Evolutionary conservation across 768 basidiomycete genomes (phyloP).

Genomic region (Auriscalpium orientale): DNA sequence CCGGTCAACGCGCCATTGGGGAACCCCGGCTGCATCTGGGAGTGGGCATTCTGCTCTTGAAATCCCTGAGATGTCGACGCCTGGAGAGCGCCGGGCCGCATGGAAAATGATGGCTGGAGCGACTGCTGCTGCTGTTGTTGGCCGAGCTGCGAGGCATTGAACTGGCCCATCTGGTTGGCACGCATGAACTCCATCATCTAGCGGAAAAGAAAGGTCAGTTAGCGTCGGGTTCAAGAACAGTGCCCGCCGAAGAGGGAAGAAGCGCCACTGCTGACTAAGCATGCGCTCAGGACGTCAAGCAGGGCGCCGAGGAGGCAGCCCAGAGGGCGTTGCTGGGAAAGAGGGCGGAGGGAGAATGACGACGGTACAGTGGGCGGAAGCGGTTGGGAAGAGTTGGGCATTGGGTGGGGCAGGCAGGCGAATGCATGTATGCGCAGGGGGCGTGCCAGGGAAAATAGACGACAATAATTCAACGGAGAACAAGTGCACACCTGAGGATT

Average conservation of each 20-base stretch:
- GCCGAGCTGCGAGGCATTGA: not conserved
- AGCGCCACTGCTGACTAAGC: constrained; percentile 3
- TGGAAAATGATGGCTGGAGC: not conserved
- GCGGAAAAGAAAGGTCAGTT: not conserved
- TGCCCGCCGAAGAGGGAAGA: not conserved
- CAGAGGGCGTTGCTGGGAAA: not conserved
- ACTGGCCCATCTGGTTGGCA: not conserved
- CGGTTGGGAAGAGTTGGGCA: not conserved
- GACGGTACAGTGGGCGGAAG: not conserved
- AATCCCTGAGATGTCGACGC: constrained; percentile 1
- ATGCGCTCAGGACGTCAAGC: not conserved
- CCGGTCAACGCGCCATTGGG: not conserved
- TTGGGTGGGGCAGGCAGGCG: not conserved
- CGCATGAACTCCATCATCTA: not conserved
- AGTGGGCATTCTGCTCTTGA: not conserved
- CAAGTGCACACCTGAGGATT: not conserved
- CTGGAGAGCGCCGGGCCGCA: not conserved
- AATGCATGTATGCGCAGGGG: not conserved
- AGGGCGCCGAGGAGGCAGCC: not conserved
- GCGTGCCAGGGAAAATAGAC: not conserved
- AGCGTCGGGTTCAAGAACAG: not conserved
- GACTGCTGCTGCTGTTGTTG: not conserved
- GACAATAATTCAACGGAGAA: not conserved
- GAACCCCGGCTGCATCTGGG: not conserved
- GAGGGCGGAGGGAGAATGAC: not conserved